Percentiles rank a stretch among this genome's conserved stretches.
These are phyloP conservation scores for Fragaria vesca DNA, from an alignment of 306 rosid genomes.

Conservation along the genomic window DNA sequence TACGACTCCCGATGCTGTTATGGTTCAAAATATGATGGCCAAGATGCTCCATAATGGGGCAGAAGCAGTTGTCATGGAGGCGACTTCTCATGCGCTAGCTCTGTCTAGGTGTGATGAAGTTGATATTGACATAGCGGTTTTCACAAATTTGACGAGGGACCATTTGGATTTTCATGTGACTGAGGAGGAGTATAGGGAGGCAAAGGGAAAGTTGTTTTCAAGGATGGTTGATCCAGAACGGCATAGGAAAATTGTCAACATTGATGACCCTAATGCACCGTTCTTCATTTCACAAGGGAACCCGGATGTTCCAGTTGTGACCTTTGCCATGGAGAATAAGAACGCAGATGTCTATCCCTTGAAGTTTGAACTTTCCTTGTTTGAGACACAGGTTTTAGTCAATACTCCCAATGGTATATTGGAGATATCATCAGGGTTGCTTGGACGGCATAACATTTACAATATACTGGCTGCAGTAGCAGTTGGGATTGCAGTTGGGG, in stretches of 20 bases:
- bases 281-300: conserved; percentile 67
- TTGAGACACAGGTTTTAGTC: conserved; percentile 96
- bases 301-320: conserved; percentile 77
- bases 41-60: conserved; percentile 95
- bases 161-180: conserved; percentile 49
- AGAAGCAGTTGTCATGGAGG: conserved; percentile 81
- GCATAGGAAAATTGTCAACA: conserved; percentile 85
- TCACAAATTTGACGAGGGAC: conserved; percentile 66
- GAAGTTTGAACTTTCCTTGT: conserved; percentile 84
- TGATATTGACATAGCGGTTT: conserved; percentile 87
- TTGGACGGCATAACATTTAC: conserved; percentile 85
- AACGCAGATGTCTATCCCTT: conserved; percentile 82
- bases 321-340: conserved; percentile 83
- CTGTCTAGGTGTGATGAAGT: conserved; percentile 70
- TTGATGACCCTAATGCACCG: conserved; percentile 75
- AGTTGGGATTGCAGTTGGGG: conserved; percentile 95
- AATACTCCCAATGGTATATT: conserved; percentile 87
- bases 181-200: conserved; percentile 58
- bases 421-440: conserved; percentile 93
- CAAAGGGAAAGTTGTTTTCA: conserved; percentile 61
- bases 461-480: conserved; percentile 94
- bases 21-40: conserved; percentile 85
- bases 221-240: conserved; percentile 87
- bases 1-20: conserved; percentile 61
- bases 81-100: conserved; percentile 56